Percentiles rank a stretch among this genome's conserved stretches.
These are phyloP conservation scores for Aspergillus fumigatiaffinis DNA, from an alignment of 2,329 filamentous ascomycete genomes.

Conservation along the genomic window DNA sequence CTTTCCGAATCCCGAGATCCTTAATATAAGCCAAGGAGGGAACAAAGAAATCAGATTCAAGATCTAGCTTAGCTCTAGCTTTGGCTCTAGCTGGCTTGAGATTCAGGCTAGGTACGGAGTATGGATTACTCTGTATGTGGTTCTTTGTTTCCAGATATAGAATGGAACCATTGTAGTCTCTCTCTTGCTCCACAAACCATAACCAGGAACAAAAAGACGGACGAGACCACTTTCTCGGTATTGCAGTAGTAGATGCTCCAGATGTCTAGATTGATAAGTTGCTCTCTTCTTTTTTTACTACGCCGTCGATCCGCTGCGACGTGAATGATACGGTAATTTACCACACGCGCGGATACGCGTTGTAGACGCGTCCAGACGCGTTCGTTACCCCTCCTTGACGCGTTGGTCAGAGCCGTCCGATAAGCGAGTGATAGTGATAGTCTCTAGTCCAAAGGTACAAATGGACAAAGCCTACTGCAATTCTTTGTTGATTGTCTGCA, in stretches of 20 bases:
- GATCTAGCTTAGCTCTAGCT: not conserved
- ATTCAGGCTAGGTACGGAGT: too few relatives aligned
- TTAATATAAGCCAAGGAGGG: not conserved
- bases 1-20: not conserved
- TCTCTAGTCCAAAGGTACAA: not conserved
- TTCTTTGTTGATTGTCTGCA: not conserved
- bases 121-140: too few relatives aligned
- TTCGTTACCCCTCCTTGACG: slow-evolving; percentile 14
- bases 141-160: too few relatives aligned
- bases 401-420: slow-evolving; percentile 4
- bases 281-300: not conserved
- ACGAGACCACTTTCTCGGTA: too few relatives aligned
- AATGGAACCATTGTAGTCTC: not conserved
- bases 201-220: too few relatives aligned
- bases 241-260: too few relatives aligned
- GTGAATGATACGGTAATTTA: slow-evolving; percentile 13
- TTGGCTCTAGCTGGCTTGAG: too few relatives aligned
- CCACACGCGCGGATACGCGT: slow-evolving; percentile 19
- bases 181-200: not conserved
- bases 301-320: not conserved
- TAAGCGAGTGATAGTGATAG: slow-evolving; percentile 3
- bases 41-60: not conserved
- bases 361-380: slow-evolving; percentile 17
- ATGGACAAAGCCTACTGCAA: not conserved
- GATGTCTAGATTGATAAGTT: not conserved